Evolutionary conservation across 139 green algal species (phyloP).

Genomic region (Coelastrella sp.): DNA sequence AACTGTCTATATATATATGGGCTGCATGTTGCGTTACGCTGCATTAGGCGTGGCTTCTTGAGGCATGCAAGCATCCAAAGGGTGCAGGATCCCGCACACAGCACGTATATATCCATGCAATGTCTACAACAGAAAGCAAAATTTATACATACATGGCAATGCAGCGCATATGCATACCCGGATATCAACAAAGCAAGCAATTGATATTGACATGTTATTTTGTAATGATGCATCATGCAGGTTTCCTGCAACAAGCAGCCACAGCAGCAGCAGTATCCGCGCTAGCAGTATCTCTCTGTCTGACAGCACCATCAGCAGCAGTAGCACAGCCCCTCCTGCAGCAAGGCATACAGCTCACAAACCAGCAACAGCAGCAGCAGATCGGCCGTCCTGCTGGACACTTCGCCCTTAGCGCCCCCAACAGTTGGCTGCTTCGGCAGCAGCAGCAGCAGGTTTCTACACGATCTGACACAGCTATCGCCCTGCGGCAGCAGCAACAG

Average conservation of each 20-base stretch:
- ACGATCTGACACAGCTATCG: not conserved
- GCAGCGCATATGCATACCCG: too few relatives aligned
- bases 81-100: too few relatives aligned
- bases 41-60: too few relatives aligned
- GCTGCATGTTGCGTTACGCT: too few relatives aligned
- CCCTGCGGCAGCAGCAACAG: conserved; percentile 45
- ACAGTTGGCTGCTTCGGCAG: not conserved
- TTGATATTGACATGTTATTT: too few relatives aligned
- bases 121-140: too few relatives aligned
- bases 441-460: conserved; percentile 34
- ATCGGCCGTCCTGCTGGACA: not conserved
- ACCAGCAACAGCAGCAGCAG: conserved; percentile 44
- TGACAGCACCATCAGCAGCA: conserved; percentile 3
- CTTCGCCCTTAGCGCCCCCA: not conserved
- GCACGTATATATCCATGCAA: too few relatives aligned
- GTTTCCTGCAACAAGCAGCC: conserved; percentile 11
- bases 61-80: too few relatives aligned
- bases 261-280: not conserved
- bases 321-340: conserved; percentile 12
- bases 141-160: too few relatives aligned
- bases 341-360: not conserved
- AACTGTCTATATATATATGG: too few relatives aligned
- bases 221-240: not conserved
- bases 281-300: not conserved
- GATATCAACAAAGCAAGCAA: too few relatives aligned